Evolutionary conservation across 2,329 filamentous ascomycete species (phyloP).

Genomic region (Phialophora verrucosa): DNA sequence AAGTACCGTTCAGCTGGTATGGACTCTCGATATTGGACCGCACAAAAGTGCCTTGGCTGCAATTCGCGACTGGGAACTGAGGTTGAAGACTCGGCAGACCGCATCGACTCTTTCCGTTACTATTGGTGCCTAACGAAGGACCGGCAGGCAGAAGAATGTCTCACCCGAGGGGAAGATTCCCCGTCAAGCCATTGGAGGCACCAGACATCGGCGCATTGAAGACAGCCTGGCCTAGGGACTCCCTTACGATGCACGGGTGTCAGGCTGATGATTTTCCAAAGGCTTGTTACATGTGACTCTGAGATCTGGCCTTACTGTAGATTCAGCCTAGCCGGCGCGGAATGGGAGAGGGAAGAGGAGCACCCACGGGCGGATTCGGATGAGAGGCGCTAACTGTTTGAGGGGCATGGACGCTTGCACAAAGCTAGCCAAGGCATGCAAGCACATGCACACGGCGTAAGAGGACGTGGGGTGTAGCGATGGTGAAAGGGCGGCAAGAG

Average conservation of each 20-base stretch:
- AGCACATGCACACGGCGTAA: not conserved
- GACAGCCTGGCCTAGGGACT: not conserved
- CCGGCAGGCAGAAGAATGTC: constrained; percentile 10
- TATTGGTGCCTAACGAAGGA: constrained; percentile 7
- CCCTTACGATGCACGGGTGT: not conserved
- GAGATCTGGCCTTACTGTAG: constrained; percentile 3
- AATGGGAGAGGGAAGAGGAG: constrained; percentile 4
- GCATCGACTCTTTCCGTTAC: not conserved
- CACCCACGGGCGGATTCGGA: constrained; percentile 11
- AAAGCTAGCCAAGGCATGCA: constrained; percentile 4
- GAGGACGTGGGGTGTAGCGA: not conserved
- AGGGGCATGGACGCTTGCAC: not conserved
- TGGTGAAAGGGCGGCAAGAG: constrained; percentile 3
- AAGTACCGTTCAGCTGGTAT: constrained; percentile 4
- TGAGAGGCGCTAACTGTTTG: not conserved
- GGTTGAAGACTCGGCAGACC: not conserved
- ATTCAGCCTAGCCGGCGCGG: constrained; percentile 5
- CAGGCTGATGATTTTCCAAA: not conserved
- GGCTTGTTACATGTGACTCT: constrained; percentile 3
- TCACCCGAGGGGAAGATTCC: not conserved
- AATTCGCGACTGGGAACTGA: not conserved
- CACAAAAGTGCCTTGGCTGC: constrained; percentile 12
- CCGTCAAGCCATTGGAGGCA: not conserved
- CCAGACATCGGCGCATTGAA: not conserved
- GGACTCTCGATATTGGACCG: constrained; percentile 4